Conservation (phyloP, 2,329 filamentous ascomycete species). For the Penicillium sp. region DNA sequence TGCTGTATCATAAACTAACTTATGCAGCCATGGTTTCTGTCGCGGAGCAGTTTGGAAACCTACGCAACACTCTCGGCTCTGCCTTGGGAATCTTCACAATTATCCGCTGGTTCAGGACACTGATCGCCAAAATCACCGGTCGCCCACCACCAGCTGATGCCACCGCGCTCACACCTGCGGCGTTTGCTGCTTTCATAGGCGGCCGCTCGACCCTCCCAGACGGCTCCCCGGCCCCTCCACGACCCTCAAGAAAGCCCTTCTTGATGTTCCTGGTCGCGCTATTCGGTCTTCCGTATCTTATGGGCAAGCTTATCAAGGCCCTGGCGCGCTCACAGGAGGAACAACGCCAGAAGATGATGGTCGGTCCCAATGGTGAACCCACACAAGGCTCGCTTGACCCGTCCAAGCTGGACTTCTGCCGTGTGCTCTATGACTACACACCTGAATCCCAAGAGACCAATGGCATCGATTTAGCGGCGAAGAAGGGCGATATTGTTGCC, state of each 20-base stretch:
- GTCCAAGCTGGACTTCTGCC: slow-evolving; percentile 93
- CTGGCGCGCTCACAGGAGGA: slow-evolving; percentile 85
- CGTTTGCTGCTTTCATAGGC: slow-evolving; percentile 88
- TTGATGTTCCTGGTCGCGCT: slow-evolving; percentile 94
- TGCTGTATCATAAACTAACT: slow-evolving; percentile 5
- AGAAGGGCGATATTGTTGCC: slow-evolving; percentile 94
- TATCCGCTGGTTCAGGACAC: slow-evolving; percentile 90
- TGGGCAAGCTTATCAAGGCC: slow-evolving; percentile 91
- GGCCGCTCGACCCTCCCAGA: slow-evolving; percentile 64
- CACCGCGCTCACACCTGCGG: slow-evolving; percentile 82
- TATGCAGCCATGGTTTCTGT: slow-evolving; percentile 90
- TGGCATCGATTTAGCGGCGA: slow-evolving; percentile 86
- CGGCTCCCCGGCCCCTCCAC: slow-evolving; percentile 68
- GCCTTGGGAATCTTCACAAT: slow-evolving; percentile 94
- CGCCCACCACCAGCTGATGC: slow-evolving; percentile 87
- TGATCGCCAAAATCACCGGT: slow-evolving; percentile 90
- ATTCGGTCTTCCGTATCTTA: slow-evolving; percentile 93
- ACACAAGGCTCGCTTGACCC: slow-evolving; percentile 69
- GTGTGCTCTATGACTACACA: slow-evolving; percentile 90
- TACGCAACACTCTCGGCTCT: slow-evolving; percentile 90
- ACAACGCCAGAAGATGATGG: slow-evolving; percentile 62
- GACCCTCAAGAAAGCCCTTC: slow-evolving; percentile 91
- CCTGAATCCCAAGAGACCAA: slow-evolving; percentile 69
- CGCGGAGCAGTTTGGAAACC: slow-evolving; percentile 92
- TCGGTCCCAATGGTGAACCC: slow-evolving; percentile 55